Base-by-base conservation (phyloP, 129 eudicot genomes). In the Flaveria ramosissima region DNA sequence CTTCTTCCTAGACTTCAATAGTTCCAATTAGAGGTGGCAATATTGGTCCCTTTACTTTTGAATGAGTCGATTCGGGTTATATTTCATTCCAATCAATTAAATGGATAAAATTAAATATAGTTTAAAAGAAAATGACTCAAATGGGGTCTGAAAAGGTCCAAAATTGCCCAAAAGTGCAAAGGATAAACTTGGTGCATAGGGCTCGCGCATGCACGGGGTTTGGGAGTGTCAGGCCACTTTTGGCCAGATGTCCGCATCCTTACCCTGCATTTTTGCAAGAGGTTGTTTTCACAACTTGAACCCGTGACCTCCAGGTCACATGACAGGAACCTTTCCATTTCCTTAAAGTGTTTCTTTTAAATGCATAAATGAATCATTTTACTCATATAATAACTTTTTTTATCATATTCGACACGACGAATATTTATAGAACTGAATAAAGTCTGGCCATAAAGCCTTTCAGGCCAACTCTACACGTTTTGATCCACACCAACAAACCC, bases 1-100 rank as follows among this genome's bases (percentile, higher is more conserved):
- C 67, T 74, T 74, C 77, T 32, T 53, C 74, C 83, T 76, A 47
- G 48, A 0, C 61, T 52, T 76, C 19, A 42, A 26, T 63, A 63
- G 30, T 63, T 30, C 43, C 1, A 62, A 61, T 9, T 61, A 61
- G 68, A 61, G 68, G 43, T 61, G 68, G 68, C 10, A 3, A 27
- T 14, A 27, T 27, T 10, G 27, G 8, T 62, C 42, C 45, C 9
- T 21, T 6, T 70, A 27, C 52, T 45, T 68, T 12, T 68, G 10
- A 45, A 69, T 46, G 56, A 39, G 57, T 60, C 1, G 9, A 60
- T 60, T 24, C 42, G 41, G n/a, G 17, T 21, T 56, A 20, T 59
- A 6, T 52, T 50, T 27, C 30, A 9, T 2, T 45, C 13, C 0
- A 10, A 55, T 23, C 3, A 23, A 23, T 55, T 1, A 55, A 21